Base-by-base conservation (phyloP, 176 grass and related monocot genomes). In the Urochloa ruziziensis region DNA sequence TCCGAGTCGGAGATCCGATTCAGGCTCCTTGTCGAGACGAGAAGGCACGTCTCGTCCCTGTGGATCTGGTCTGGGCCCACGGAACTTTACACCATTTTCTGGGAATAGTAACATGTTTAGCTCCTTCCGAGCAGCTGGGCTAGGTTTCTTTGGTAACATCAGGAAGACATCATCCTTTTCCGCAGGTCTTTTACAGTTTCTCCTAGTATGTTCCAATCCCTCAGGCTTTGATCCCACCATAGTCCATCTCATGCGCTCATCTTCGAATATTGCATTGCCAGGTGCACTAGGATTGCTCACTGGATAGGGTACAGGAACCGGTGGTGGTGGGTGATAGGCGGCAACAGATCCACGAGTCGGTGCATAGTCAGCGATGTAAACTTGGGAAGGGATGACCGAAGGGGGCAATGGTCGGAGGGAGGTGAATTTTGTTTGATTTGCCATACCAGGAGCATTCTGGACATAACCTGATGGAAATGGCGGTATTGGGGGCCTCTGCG, bases 361-460 rank as follows among this genome's bases (percentile, higher is more conserved):
- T 66, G 87, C 56, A 80, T 62, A 80, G 24, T 57, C 70, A 58
- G 49, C 33, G 8, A 18, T 83, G 80, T 60, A 79, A 59, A 59
- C 70, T 77, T 73, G 84, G 40, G 66, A 89, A 85, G 93, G 74
- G 9, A 79, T 53, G 60, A 90, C 47, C 64, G 90, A 85, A 82
- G 84, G 69, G 35, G 90, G 88, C 66, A 90, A 52, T 86, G 88
- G 88, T 42, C 72, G 57, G 58, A 90, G 83, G 37, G 88, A 91
- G 29, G 93, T 68, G 48, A 94, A 76, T 75, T 82, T 88, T 80
- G 82, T 87, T 53, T 54, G 81, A 32, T 73, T 62, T 56, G 83
- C 44, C 18, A 39, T 34, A 34, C 57, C 61, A 49, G 82, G 32
- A 43, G 48, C 67, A 28, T 47, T 82, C 43, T 84, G 78, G 75